Percentiles rank a stretch among this genome's conserved stretches.
These are phyloP conservation scores for Dipteronia dyeriana DNA, from an alignment of 345 rosid species.

Conservation along the genomic window DNA sequence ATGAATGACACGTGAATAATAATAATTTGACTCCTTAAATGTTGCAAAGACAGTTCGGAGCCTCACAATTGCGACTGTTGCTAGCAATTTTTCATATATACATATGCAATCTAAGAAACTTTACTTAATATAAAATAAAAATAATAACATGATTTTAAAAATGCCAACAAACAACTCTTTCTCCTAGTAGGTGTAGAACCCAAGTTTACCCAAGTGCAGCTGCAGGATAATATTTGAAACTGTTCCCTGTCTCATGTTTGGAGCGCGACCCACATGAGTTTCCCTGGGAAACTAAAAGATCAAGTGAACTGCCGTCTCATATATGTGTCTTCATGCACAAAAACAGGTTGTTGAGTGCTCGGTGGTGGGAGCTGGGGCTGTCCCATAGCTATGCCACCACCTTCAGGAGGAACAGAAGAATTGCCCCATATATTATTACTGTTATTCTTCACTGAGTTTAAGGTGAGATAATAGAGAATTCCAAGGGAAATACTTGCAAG, in stretches of 20 bases:
- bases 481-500: slow-evolving; percentile 57
- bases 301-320: slow-evolving; percentile 72
- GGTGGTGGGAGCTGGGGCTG: slow-evolving; percentile 67
- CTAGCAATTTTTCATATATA: neutral
- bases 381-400: slow-evolving; percentile 72
- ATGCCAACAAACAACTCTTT: neutral
- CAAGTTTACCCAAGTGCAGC: too few species aligned
- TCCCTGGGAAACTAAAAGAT: slow-evolving; percentile 11
- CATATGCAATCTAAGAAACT: neutral
- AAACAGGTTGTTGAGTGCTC: slow-evolving; percentile 61
- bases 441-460: slow-evolving; percentile 43
- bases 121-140: neutral
- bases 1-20: too few species aligned
- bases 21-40: too few species aligned
- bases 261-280: neutral
- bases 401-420: slow-evolving; percentile 33
- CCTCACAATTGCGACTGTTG: neutral
- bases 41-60: neutral
- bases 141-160: neutral
- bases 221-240: neutral
- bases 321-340: slow-evolving; percentile 77
- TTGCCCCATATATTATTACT: slow-evolving; percentile 25
- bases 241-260: neutral
- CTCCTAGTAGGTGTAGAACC: neutral
- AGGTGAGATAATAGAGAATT: slow-evolving; percentile 64